A percentile compares a stretch with the other conserved stretches of the same genome.
Conservation (phyloP, 1,284 basidiomycete genomes). For the Ganoderma multipileum region DNA sequence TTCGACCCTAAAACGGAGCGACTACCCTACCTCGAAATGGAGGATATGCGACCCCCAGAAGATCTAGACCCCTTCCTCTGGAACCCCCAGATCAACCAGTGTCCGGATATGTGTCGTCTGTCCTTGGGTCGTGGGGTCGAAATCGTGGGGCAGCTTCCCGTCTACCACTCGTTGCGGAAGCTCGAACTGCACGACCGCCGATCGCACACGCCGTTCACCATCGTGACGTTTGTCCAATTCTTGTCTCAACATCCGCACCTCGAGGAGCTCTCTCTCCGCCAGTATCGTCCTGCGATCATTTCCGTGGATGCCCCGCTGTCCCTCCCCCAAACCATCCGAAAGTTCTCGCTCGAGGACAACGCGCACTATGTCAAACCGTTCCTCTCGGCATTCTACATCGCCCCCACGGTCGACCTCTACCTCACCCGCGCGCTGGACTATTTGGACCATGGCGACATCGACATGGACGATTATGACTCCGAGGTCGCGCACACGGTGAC, state of each 20-base stretch:
- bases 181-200: slow-evolving; percentile 8
- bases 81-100: neutral
- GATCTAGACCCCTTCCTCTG: neutral
- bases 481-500: neutral
- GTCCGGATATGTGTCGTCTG: slow-evolving; percentile 1
- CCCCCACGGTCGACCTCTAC: slow-evolving; percentile 3
- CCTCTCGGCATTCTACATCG: slow-evolving; percentile 14
- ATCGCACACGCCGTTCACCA: neutral
- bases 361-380: slow-evolving; percentile 14
- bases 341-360: slow-evolving; percentile 15
- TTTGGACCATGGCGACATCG: slow-evolving; percentile 5
- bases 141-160: neutral
- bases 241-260: neutral
- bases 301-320: neutral
- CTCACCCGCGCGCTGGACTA: slow-evolving; percentile 8
- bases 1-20: neutral
- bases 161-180: slow-evolving; percentile 5
- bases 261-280: slow-evolving; percentile 12
- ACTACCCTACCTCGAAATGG: neutral
- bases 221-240: slow-evolving; percentile 3
- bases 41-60: neutral
- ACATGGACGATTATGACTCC: neutral
- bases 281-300: slow-evolving; percentile 5
- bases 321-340: slow-evolving; percentile 4
- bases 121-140: neutral